These are phyloP conservation scores for Atkinsonella hypoxylon DNA, from an alignment of 2,329 filamentous ascomycete genomes.

Conservation along the genomic window DNA sequence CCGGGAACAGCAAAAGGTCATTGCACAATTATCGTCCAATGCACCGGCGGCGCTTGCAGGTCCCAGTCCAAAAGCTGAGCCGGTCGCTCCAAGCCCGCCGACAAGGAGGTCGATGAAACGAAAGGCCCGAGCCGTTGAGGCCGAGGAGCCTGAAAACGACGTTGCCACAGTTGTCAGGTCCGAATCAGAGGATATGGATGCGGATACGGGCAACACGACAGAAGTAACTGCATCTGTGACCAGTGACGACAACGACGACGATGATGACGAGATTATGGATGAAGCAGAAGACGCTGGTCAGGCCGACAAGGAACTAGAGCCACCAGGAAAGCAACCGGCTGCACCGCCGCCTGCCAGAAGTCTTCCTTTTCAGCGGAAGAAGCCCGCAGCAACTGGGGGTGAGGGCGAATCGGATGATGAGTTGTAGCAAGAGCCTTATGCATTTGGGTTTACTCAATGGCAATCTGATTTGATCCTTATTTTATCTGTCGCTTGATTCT, in stretches of 20 bases:
- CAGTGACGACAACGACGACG: conserved; percentile 29
- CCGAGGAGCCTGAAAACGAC: conserved; percentile 32
- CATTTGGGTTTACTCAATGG: too few relatives aligned
- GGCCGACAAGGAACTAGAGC: conserved; percentile 1
- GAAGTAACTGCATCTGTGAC: conserved; percentile 29
- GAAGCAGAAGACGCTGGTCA: neutral
- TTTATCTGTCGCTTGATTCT: too few relatives aligned
- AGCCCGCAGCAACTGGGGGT: conserved; percentile 20
- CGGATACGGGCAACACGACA: conserved; percentile 27
- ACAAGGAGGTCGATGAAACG: conserved; percentile 36
- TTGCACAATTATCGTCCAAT: conserved; percentile 31
- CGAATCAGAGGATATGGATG: conserved; percentile 28
- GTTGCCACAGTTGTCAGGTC: conserved; percentile 25
- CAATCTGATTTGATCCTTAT: too few relatives aligned
- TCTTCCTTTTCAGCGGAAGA: conserved; percentile 32
- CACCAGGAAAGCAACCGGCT: conserved; percentile 12
- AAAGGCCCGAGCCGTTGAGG: conserved; percentile 32
- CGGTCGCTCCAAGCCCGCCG: conserved; percentile 16
- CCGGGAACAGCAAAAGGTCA: conserved; percentile 54
- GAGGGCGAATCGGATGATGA: conserved; percentile 48
- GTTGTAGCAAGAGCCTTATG: conserved; percentile 20
- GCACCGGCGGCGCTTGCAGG: conserved; percentile 14
- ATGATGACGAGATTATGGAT: conserved; percentile 8
- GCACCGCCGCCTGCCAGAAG: conserved; percentile 26
- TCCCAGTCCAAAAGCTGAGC: conserved; percentile 13